phyloP scores from a whole-genome alignment of 2,329 filamentous ascomycete species.

The Periglandula ipomoeae region DNA sequence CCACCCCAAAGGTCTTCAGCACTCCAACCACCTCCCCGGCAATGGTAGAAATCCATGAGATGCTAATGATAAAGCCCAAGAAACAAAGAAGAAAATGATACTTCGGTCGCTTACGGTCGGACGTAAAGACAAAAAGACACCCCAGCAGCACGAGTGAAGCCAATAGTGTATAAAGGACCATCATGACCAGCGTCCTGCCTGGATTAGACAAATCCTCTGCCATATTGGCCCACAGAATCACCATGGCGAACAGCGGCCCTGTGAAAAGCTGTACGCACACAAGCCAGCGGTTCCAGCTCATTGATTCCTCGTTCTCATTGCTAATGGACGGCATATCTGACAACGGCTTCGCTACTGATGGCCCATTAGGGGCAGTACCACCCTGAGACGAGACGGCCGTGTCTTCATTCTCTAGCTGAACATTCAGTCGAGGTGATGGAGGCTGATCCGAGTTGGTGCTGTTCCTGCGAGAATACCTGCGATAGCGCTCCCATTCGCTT shows the following conservation, averaged over 20 bases:
- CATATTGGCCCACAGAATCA: constrained; percentile 66
- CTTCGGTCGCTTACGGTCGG: constrained; percentile 54
- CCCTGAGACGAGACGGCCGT: constrained; percentile 9
- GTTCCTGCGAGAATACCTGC: constrained; percentile 32
- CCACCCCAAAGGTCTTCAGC: constrained; percentile 84
- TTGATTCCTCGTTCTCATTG: constrained; percentile 29
- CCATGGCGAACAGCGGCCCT: constrained; percentile 72
- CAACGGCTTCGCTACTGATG: constrained; percentile 17
- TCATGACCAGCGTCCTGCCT: constrained; percentile 40
- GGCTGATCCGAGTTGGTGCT: constrained; percentile 12
- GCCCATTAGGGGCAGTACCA: neutral
- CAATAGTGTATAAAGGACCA: constrained; percentile 57
- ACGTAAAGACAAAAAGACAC: constrained; percentile 60
- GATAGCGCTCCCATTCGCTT: constrained; percentile 52
- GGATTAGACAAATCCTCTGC: constrained; percentile 47
- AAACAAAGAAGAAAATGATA: constrained; percentile 78
- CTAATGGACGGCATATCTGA: constrained; percentile 24
- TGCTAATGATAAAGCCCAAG: constrained; percentile 80
- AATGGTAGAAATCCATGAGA: constrained; percentile 94
- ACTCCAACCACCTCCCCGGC: constrained; percentile 93
- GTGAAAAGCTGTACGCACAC: constrained; percentile 77
- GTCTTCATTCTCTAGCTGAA: constrained; percentile 14
- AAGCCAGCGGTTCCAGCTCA: constrained; percentile 86
- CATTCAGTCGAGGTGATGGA: constrained; percentile 7
- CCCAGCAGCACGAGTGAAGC: constrained; percentile 58